phyloP scores from a whole-genome alignment of 169 alveolate species.

The Plasmodium adleri region DNA sequence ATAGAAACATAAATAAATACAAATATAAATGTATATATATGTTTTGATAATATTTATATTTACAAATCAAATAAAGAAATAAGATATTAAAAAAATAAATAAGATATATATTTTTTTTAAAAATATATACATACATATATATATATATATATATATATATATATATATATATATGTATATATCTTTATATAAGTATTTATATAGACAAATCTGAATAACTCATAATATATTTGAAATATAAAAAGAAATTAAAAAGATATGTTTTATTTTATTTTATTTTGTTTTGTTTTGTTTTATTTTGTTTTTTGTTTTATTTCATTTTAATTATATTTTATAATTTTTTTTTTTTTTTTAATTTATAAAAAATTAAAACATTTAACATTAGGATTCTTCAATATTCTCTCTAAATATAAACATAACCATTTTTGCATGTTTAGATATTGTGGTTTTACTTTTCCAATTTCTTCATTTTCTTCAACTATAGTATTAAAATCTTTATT shows the following conservation, averaged over 20 bases:
- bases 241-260: too few species aligned
- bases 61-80: background rate
- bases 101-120: background rate
- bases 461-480: conserved; percentile 26
- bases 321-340: too few species aligned
- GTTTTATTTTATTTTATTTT: too few species aligned
- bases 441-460: conserved; percentile 15
- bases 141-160: too few species aligned
- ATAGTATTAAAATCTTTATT: conserved; percentile 14
- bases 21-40: background rate
- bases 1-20: conserved; percentile 1
- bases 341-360: too few species aligned
- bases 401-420: conserved; percentile 55
- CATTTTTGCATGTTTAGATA: conserved; percentile 51
- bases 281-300: too few species aligned
- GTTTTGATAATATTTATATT: background rate
- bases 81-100: background rate
- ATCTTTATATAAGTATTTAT: too few species aligned
- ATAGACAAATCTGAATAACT: too few species aligned
- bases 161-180: too few species aligned
- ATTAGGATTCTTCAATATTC: conserved; percentile 11
- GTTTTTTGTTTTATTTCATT: too few species aligned
- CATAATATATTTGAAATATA: too few species aligned
- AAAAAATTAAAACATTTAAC: conserved; percentile 23
- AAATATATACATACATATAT: too few species aligned